Base-by-base conservation (phyloP, 2,329 filamentous ascomycete species). In the Pseudogymnoascus sp. region DNA sequence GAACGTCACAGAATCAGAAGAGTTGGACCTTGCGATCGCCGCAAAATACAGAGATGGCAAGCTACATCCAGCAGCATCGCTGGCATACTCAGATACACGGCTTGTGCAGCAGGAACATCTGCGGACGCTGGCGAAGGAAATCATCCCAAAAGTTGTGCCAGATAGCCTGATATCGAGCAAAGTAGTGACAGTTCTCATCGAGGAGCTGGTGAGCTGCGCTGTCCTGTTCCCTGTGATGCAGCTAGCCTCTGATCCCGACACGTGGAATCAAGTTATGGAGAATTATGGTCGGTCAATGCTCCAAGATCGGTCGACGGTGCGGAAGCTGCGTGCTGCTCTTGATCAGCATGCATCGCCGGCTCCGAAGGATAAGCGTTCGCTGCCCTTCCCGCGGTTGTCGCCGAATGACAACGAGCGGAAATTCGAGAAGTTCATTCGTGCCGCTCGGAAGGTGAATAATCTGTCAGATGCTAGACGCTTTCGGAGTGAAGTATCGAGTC, bases 221-320 rank as follows among this genome's bases (percentile, higher is more conserved):
- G 87, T 99, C 40, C 79, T 99, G 38, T 87, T 86, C 44, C 95
- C 95, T 0, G 78, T 96, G 21, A 81, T 97, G 72, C 86, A 88
- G 70, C 79, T 92, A 66, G 79, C 99, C 16, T 85, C 90, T 4
- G 93, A 99, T 69, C 93, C 96, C 1, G 96, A 99, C 77, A 96
- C 89, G 7, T 99, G 93, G 93, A 97, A 99, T 71, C 93, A 97
- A 74, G 76, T 96, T 65, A 91, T 97, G 82, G 93, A 97, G 75
- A 93, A 88, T 63, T 91, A 89, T 75, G 89, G 92, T 16, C 87
- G 90, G 60, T 88, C 89, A 26, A 88, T 96, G 79, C 81, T 99
- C 44, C 95, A 97, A 74, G 96, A 99, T 74, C 86, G 96, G 38
- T 97, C 96, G 67, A 97, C 93, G 0, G 93, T 99, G 40, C 87